Evolutionary conservation across 352 stramenopile genomes (phyloP), one percentile per base, ranked within the genome.

Genomic region (Paralagenidium karlingii): DNA sequence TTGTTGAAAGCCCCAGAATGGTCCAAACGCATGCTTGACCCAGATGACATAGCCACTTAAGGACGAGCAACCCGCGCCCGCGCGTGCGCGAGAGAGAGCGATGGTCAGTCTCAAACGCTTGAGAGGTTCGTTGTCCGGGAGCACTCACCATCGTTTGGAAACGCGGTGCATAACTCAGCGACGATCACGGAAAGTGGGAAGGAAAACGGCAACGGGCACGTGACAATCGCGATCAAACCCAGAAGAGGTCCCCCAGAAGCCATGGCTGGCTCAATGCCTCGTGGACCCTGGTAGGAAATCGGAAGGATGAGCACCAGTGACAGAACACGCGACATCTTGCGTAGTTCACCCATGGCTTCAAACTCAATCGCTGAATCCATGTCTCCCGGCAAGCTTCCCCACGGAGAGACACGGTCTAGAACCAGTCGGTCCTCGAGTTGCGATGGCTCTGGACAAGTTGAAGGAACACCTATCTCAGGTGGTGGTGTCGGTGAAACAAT

Each of bases 101-200:
- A 3, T 22, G 30, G 16, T 16, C 30, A 36, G 22, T 16, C 30
- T 7, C 30, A 7, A 36, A n/a, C n/a, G n/a, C n/a, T n/a, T n/a
- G n/a, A n/a, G n/a, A n/a, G n/a, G n/a, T n/a, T n/a, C n/a, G n/a
- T n/a, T n/a, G n/a, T n/a, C n/a, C n/a, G n/a, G n/a, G 30, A 36
- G 16, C 7, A n/a, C n/a, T n/a, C 67, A 16, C 56, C 60, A 20
- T 71, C 58, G 13, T 96, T 78, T 1, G 80, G 82, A 54, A 95
- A 95, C 8, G 82, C 64, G 0, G 76, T 77, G n/a, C 77, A 86
- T 11, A 97, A 60, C 57, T 97, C 84, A 9, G 86, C 81, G 6
- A 91, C 94, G 20, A 97, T 85, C 32, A 90, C 63, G 4, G 80
- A 79, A 51, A 95, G 87, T 8, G 84, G 84, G 18, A 95, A 42